Evolutionary conservation across 1,284 basidiomycete genomes (phyloP).

Genomic region (Cystodermella granulosa): DNA sequence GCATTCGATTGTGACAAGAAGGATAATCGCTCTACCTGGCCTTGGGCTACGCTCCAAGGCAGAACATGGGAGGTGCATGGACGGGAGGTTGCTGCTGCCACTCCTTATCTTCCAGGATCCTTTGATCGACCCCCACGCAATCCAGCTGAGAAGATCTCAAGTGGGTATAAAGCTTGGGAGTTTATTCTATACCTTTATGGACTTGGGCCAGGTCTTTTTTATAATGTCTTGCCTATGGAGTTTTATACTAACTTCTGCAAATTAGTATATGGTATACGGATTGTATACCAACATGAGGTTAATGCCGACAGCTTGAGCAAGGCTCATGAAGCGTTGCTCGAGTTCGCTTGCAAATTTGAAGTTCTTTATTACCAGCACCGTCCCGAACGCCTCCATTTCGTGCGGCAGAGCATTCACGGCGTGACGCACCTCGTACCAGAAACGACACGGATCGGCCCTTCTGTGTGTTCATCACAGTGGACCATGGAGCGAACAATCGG

Average conservation of each 20-base stretch:
- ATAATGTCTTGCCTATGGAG: background rate
- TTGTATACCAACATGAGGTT: background rate
- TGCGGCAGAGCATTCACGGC: background rate
- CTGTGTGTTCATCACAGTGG: background rate
- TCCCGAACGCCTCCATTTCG: background rate
- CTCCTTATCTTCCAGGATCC: constrained; percentile 25
- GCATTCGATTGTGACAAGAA: constrained; percentile 24
- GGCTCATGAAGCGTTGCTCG: background rate
- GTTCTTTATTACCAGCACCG: background rate
- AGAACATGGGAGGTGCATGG: constrained; percentile 38
- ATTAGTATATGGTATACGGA: background rate
- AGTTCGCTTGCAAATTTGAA: background rate
- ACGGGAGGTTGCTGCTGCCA: constrained; percentile 16
- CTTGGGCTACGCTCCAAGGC: constrained; percentile 32
- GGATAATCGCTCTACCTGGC: constrained; percentile 28
- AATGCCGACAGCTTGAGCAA: background rate
- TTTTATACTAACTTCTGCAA: constrained; percentile 5
- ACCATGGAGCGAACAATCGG: background rate
- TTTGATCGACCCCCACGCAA: constrained; percentile 33
- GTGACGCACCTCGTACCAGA: background rate
- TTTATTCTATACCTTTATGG: constrained; percentile 30
- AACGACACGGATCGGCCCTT: background rate
- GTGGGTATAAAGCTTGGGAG: constrained; percentile 35
- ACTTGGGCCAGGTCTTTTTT: constrained; percentile 15
- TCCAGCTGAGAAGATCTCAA: constrained; percentile 29